Evolutionary conservation across 768 basidiomycete genomes (phyloP).

Genomic region (Lentinus brumalis): DNA sequence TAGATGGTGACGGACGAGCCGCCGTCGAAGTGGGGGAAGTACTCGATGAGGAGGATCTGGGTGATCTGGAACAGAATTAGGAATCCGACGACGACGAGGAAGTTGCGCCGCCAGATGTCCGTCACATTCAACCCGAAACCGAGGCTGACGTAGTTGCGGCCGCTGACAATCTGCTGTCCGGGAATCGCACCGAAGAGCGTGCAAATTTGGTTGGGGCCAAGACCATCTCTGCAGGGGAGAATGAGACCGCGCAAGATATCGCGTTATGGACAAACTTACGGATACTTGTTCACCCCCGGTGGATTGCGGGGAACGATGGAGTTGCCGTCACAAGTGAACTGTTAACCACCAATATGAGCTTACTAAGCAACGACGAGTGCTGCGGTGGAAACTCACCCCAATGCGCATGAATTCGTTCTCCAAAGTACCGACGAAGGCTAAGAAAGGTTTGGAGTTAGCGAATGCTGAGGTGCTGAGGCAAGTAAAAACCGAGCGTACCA

Average conservation of each 20-base stretch:
- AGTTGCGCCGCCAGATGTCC: conserved; percentile 68
- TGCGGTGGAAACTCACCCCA: conserved; percentile 44
- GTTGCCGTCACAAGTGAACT: conserved; percentile 67
- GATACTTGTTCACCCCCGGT: conserved; percentile 57
- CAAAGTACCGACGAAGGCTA: conserved; percentile 77
- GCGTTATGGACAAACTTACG: conserved; percentile 44
- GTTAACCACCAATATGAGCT: conserved; percentile 13
- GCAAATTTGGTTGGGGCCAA: conserved; percentile 76
- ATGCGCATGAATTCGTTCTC: conserved; percentile 84
- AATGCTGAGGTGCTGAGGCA: neutral
- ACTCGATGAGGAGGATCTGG: conserved; percentile 69
- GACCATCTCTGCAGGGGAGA: conserved; percentile 38
- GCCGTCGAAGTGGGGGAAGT: conserved; percentile 57
- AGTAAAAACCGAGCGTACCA: conserved; percentile 37
- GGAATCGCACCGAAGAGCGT: conserved; percentile 67
- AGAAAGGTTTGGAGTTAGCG: neutral
- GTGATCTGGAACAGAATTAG: conserved; percentile 68
- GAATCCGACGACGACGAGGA: conserved; percentile 72
- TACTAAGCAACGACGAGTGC: conserved; percentile 1
- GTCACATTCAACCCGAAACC: conserved; percentile 49
- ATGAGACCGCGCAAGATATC: conserved; percentile 31
- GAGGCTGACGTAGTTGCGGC: conserved; percentile 61
- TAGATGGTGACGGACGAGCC: conserved; percentile 55
- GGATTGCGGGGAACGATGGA: conserved; percentile 69
- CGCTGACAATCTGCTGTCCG: conserved; percentile 58